Evolutionary conservation across 2,329 filamentous ascomycete genomes (phyloP), one percentile per base, ranked within the genome.

Genomic region (Talaromyces sp.): DNA sequence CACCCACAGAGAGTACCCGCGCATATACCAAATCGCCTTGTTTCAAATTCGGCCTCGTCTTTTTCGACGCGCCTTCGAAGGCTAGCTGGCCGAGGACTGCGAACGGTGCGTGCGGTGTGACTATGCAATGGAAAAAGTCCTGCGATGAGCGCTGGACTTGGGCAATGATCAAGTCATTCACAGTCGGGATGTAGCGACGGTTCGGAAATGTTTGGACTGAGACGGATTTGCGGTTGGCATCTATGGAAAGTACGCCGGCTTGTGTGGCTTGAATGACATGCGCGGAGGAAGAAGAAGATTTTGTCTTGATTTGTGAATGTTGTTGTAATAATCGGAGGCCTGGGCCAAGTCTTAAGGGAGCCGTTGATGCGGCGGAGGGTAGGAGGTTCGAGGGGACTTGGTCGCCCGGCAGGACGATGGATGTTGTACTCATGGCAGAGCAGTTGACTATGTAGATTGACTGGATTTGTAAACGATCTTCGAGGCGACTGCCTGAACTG

Each of bases 11-110:
- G 31, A 86, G 83, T 51, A 99, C 88, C 68, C 94, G 90, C 43
- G 93, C 94, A 80, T 98, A 98, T 40, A 98, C 92, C 31, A 97
- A 81, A 61, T 92, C 88, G 43, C 92, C 92, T 15, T 87, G 74
- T 31, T 84, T 82, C 51, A 98, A 85, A 69, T 91, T 85, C 0
- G 95, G 95, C 1, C 93, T 86, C 2, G 92, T 97, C 81, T 98
- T 98, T 78, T 93, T 95, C 53, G 90, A 92, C 19, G 93, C 95
- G 68, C 89, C 88, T 78, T 98, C 94, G 76, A 99, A 99, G n/a
- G 93, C 88, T 22, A 98, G 85, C 70, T 96, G 91, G 0, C 91
- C 92, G 0, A 98, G 87, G 19, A 91, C 82, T 0, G 91, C 92
- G 67, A 80, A 78, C 0, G 84, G 79, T 5, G 84, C 85, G 72